Conservation (phyloP, 345 rosid genomes). For the Acer yangbiense region DNA sequence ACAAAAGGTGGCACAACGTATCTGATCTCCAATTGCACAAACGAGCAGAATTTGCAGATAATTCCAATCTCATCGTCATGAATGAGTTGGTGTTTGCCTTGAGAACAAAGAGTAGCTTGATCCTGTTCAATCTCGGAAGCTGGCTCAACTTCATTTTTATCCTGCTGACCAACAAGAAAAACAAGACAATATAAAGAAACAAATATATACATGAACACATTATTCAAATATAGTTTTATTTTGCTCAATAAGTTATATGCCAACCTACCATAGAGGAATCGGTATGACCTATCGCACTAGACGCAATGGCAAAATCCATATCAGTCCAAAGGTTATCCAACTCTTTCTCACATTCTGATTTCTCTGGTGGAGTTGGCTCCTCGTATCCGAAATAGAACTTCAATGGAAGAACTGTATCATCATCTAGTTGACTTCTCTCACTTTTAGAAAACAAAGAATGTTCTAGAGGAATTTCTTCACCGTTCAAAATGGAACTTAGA, state of each 20-base stretch:
- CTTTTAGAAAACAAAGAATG: not conserved
- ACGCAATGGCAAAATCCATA: conserved; percentile 40
- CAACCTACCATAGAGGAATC: conserved; percentile 33
- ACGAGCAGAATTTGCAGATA: conserved; percentile 42
- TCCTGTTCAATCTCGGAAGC: conserved; percentile 6
- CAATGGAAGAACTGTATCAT: conserved; percentile 28
- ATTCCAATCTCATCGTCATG: conserved; percentile 61
- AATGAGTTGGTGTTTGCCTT: conserved; percentile 43
- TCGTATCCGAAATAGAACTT: conserved; percentile 47
- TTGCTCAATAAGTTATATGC: not conserved
- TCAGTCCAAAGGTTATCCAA: conserved; percentile 59
- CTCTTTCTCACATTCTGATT: conserved; percentile 51
- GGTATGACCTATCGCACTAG: conserved; percentile 27
- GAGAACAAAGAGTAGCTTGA: conserved; percentile 25
- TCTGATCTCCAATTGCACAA: conserved; percentile 43
- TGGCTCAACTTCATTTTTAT: conserved; percentile 4
- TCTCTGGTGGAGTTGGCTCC: conserved; percentile 38
- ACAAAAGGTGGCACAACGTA: conserved; percentile 48
- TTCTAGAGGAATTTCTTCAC: conserved; percentile 11
- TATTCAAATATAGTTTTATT: not conserved
- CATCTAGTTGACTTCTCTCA: not conserved
- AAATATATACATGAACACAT: not conserved
- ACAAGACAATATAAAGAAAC: not conserved
- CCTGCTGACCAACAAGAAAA: conserved; percentile 20
- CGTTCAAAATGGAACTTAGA: conserved; percentile 28